Evolutionary conservation across 2,329 filamentous ascomycete genomes (phyloP).

Genomic region (Fusarium compactum): DNA sequence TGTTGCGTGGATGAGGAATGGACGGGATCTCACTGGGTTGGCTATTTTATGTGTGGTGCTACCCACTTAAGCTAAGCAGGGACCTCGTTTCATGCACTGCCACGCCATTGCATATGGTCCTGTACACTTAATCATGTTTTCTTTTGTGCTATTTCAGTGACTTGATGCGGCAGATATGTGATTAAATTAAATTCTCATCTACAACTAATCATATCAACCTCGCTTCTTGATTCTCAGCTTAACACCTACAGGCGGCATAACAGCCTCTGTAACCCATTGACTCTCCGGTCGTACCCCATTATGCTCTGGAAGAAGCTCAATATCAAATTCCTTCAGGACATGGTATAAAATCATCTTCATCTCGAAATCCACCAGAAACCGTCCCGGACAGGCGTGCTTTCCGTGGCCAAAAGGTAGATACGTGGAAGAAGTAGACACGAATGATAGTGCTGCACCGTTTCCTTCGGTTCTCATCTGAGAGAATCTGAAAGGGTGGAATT

Average conservation of each 20-base stretch:
- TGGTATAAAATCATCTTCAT: constrained; percentile 49
- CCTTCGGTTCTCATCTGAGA: constrained; percentile 48
- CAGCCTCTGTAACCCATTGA: constrained; percentile 38
- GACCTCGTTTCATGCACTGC: constrained; percentile 11
- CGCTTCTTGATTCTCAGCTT: constrained; percentile 36
- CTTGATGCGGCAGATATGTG: neutral
- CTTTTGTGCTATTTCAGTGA: neutral
- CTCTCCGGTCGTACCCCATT: constrained; percentile 37
- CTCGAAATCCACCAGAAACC: constrained; percentile 50
- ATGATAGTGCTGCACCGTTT: constrained; percentile 1
- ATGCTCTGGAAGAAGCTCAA: constrained; percentile 38
- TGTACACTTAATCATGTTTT: neutral
- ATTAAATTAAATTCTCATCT: neutral
- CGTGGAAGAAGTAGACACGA: constrained; percentile 38
- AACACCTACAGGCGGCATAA: constrained; percentile 37
- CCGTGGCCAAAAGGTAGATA: constrained; percentile 53
- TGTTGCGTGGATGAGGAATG: neutral
- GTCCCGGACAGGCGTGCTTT: constrained; percentile 51
- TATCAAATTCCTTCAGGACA: constrained; percentile 34
- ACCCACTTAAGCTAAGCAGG: constrained; percentile 9
- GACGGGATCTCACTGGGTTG: constrained; percentile 12
- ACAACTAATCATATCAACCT: neutral
- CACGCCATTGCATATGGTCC: neutral
- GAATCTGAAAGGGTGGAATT: constrained; percentile 58
- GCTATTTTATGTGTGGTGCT: constrained; percentile 17